A percentile compares a stretch with the other conserved stretches of the same genome.
These are phyloP conservation scores for Sporothrix phasma DNA, from an alignment of 2,329 filamentous ascomycete species.

Conservation along the genomic window DNA sequence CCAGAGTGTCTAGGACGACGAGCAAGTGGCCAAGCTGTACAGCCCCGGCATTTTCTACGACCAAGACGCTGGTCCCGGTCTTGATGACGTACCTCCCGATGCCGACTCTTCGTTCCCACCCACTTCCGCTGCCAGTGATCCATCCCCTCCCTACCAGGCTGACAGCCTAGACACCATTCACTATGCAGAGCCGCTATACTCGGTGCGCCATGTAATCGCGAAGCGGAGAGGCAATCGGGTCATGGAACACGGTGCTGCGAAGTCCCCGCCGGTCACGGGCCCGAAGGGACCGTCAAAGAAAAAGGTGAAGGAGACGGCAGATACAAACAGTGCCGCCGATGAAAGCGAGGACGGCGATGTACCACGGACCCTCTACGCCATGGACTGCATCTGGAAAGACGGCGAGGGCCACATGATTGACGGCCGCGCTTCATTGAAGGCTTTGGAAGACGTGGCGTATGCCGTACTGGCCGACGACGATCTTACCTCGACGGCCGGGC, in stretches of 20 bases:
- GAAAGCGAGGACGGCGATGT: background rate
- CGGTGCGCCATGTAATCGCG: constrained; percentile 8
- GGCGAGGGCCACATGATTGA: background rate
- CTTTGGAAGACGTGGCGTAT: constrained; percentile 6
- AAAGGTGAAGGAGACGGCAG: background rate
- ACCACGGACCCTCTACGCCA: background rate
- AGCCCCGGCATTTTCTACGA: constrained; percentile 2
- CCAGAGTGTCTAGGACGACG: background rate
- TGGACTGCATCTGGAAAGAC: background rate
- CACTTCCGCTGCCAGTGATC: background rate
- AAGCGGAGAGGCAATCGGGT: background rate
- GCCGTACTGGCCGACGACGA: constrained; percentile 12
- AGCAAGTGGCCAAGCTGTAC: constrained; percentile 2
- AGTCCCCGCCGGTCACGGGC: background rate
- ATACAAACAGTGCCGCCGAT: background rate
- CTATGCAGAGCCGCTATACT: constrained; percentile 6
- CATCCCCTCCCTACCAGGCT: background rate
- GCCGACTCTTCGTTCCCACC: too few species aligned
- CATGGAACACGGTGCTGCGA: constrained; percentile 6
- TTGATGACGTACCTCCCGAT: background rate
- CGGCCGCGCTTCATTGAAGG: background rate
- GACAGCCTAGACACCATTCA: constrained; percentile 9
- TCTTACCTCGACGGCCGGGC: constrained; percentile 9
- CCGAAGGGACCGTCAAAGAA: background rate
- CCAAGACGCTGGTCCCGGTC: too few species aligned